phyloP scores from a whole-genome alignment of 306 rosid species.

The Prunus davidiana region DNA sequence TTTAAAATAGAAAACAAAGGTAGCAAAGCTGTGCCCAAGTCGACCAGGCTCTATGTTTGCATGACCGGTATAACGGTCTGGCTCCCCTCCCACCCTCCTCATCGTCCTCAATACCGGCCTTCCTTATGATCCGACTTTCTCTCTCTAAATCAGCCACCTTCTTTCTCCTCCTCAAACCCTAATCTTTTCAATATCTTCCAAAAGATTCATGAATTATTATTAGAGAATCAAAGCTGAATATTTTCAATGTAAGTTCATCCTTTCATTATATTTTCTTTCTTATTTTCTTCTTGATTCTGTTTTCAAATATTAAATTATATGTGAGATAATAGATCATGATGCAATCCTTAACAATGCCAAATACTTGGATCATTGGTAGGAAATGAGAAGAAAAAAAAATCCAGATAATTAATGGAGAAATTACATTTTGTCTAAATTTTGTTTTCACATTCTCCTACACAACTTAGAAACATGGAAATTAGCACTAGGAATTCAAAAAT shows the following conservation, averaged over 20 bases:
- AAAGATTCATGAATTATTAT: background rate
- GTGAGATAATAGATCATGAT: background rate
- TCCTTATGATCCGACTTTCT: background rate
- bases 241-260: conserved; percentile 5
- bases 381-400: too few species aligned
- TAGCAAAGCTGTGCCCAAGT: too few species aligned
- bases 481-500: background rate
- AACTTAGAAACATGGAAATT: background rate
- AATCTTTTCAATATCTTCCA: background rate
- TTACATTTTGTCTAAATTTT: background rate
- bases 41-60: background rate
- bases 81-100: conserved; percentile 3
- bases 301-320: background rate
- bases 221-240: conserved; percentile 2
- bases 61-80: conserved; percentile 26
- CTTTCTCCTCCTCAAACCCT: conserved; percentile 4
- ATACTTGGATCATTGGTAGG: background rate
- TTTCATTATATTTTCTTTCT: background rate
- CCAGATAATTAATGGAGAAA: background rate
- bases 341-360: background rate
- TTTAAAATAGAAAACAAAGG: too few species aligned
- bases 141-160: conserved; percentile 5
- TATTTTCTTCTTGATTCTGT: background rate
- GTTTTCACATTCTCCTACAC: background rate
- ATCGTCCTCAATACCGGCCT: conserved; percentile 11